phyloP scores from a whole-genome alignment of 2,329 filamentous ascomycete species.

The Venturia nashicola region DNA sequence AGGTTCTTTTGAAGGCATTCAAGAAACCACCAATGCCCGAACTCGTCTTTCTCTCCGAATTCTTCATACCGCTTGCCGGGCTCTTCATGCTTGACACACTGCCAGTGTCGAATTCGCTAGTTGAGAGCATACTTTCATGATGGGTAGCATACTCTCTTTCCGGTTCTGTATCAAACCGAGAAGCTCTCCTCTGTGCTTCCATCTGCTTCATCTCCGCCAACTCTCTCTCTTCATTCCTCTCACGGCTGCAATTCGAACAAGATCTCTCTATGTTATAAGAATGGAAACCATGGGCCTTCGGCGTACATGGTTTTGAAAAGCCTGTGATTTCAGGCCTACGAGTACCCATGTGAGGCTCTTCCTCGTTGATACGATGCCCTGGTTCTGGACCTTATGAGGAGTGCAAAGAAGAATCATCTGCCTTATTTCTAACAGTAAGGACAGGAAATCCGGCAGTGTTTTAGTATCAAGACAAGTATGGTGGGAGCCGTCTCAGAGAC shows the following conservation, averaged over 20 bases:
- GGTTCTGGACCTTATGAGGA: background rate
- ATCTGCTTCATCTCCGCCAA: background rate
- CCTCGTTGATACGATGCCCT: background rate
- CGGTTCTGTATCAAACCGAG: background rate
- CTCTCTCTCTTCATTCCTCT: background rate
- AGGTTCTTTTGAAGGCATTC: background rate
- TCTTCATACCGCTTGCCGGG: background rate
- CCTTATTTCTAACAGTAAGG: too few species aligned
- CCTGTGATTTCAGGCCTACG: background rate
- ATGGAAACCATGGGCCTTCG: background rate
- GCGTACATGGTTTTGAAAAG: background rate
- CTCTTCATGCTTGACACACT: background rate
- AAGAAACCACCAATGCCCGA: background rate
- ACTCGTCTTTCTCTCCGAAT: background rate
- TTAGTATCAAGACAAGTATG: too few species aligned
- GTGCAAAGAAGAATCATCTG: too few species aligned
- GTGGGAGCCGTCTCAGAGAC: too few species aligned
- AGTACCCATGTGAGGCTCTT: background rate
- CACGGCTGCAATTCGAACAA: background rate
- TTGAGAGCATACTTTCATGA: background rate
- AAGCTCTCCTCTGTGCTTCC: background rate
- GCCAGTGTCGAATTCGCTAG: background rate
- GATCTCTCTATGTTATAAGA: background rate
- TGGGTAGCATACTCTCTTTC: background rate
- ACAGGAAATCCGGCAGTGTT: too few species aligned